Evolutionary conservation across 2,329 filamentous ascomycete genomes (phyloP).

Genomic region (Penicillium carneum): DNA sequence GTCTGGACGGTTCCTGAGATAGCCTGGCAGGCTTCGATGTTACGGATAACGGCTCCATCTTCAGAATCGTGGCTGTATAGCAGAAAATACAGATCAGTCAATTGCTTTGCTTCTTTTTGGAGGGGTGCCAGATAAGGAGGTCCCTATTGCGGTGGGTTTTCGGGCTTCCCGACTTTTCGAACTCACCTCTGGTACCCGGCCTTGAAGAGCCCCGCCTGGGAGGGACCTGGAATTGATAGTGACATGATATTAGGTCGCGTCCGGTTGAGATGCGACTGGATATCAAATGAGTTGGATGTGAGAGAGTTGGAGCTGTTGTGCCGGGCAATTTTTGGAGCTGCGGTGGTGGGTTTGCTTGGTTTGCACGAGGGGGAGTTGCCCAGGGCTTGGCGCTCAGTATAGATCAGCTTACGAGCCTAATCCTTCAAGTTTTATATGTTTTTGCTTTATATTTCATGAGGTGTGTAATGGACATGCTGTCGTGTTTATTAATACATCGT

Average conservation of each 20-base stretch:
- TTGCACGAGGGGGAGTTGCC: constrained; percentile 46
- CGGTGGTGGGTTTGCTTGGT: constrained; percentile 48
- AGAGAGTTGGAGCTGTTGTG: constrained; percentile 38
- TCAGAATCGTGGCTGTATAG: constrained; percentile 87
- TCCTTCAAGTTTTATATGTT: not conserved
- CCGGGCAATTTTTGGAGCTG: constrained; percentile 51
- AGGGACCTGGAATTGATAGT: constrained; percentile 91
- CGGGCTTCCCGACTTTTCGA: constrained; percentile 12
- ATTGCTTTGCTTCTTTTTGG: constrained; percentile 19
- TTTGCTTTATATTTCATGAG: not conserved
- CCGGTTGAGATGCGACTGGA: constrained; percentile 34
- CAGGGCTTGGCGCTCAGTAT: constrained; percentile 17
- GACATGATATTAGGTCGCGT: constrained; percentile 67
- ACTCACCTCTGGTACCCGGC: constrained; percentile 90
- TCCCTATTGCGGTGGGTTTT: constrained; percentile 24
- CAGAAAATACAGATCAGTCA: constrained; percentile 28
- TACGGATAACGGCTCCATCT: constrained; percentile 97
- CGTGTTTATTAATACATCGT: not conserved
- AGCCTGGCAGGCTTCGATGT: constrained; percentile 96
- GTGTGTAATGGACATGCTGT: not conserved
- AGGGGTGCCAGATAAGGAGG: constrained; percentile 36
- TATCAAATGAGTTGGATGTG: constrained; percentile 25
- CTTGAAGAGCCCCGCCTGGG: constrained; percentile 94
- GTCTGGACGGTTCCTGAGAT: constrained; percentile 97
- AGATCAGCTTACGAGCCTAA: not conserved